Conservation (phyloP, 1,284 basidiomycete genomes). For the Inonotus obliquus region DNA sequence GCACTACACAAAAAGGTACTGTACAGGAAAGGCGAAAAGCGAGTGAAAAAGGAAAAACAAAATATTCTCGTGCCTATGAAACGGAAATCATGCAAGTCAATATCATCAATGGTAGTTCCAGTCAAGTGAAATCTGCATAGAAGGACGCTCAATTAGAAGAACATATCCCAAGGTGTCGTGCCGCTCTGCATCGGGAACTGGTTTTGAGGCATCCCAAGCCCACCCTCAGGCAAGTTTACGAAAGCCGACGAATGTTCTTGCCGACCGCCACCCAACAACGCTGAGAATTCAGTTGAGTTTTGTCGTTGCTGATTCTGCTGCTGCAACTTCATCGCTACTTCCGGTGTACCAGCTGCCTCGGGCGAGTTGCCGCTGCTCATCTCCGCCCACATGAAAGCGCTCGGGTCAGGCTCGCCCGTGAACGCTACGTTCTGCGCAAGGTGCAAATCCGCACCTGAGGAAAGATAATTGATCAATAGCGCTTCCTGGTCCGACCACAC, state of each 20-base stretch:
- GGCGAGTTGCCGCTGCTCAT: slow-evolving; percentile 14
- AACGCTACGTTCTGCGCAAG: slow-evolving; percentile 16
- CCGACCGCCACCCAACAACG: neutral
- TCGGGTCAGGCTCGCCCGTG: slow-evolving; percentile 13
- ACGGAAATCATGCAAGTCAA: neutral
- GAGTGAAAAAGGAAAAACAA: neutral
- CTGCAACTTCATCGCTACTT: neutral
- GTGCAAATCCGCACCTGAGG: slow-evolving; percentile 16
- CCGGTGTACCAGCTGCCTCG: neutral
- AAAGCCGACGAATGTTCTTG: neutral
- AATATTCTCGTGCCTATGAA: neutral
- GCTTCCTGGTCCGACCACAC: slow-evolving; percentile 19
- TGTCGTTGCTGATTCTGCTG: neutral
- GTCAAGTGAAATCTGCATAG: neutral
- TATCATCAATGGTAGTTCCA: neutral
- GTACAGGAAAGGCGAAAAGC: neutral
- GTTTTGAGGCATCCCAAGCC: neutral
- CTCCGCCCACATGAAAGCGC: slow-evolving; percentile 16
- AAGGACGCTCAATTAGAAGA: slow-evolving; percentile 2
- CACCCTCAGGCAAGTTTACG: neutral
- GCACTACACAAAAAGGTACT: neutral
- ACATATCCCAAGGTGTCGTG: slow-evolving; percentile 8
- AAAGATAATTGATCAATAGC: slow-evolving; percentile 18
- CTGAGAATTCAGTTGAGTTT: neutral
- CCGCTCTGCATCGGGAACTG: slow-evolving; percentile 2